phyloP scores from a whole-genome alignment of 345 rosid genomes.

The Clausena lansium region DNA sequence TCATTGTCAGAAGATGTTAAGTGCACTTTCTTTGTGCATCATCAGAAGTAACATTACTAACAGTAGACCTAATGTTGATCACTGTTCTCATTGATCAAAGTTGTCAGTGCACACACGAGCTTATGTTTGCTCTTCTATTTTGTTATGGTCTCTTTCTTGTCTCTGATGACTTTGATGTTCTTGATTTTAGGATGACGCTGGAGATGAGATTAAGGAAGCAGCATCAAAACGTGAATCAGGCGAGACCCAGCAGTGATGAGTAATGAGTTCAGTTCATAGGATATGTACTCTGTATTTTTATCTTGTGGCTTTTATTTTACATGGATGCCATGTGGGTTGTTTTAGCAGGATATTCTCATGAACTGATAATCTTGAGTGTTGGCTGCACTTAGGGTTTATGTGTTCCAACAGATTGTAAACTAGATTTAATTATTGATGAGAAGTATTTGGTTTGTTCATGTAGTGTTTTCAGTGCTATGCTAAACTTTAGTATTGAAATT shows the following conservation, averaged over 20 bases:
- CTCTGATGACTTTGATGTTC: not conserved
- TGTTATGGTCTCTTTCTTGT: not conserved
- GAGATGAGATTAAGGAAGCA: slow-evolving; percentile 89
- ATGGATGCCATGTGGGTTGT: slow-evolving; percentile 35
- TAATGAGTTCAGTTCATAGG: slow-evolving; percentile 32
- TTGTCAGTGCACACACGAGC: no score
- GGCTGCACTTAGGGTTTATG: slow-evolving; percentile 23
- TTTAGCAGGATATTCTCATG: slow-evolving; percentile 33
- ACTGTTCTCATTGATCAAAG: not conserved
- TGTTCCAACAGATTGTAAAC: slow-evolving; percentile 22
- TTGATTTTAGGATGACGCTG: slow-evolving; percentile 64
- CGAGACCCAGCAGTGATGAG: slow-evolving; percentile 54
- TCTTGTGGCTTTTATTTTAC: slow-evolving; percentile 28
- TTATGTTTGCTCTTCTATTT: not conserved
- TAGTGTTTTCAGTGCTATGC: not conserved
- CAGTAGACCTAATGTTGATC: not conserved
- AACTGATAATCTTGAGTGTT: slow-evolving; percentile 22
- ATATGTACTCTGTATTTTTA: slow-evolving; percentile 29
- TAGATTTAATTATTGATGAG: slow-evolving; percentile 27
- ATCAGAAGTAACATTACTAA: not conserved
- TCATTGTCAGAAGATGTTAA: not conserved
- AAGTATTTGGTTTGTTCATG: slow-evolving; percentile 28
- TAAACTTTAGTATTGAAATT: not conserved
- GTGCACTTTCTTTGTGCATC: no score
- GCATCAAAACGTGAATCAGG: slow-evolving; percentile 64